These are phyloP conservation scores for Rhododendron vialii DNA, from an alignment of 148 eudicot genomes.

Conservation along the genomic window DNA sequence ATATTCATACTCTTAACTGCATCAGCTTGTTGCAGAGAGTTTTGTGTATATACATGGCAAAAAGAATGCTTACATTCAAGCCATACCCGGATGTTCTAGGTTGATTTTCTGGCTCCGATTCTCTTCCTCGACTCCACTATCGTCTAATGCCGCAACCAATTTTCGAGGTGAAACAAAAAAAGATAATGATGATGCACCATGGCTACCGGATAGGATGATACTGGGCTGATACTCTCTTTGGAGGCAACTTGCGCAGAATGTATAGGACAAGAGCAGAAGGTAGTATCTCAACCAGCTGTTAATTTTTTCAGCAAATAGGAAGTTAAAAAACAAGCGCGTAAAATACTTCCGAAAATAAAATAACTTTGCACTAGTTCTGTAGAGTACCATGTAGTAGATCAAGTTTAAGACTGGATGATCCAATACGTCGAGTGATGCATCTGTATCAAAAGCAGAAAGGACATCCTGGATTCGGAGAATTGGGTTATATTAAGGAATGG, in stretches of 20 bases:
- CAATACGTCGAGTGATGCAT: conserved; percentile 78
- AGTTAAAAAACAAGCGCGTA: not conserved
- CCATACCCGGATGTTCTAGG: not conserved
- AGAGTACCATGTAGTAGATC: conserved; percentile 69
- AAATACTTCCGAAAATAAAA: not conserved
- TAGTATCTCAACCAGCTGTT: conserved; percentile 89
- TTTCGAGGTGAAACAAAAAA: not conserved
- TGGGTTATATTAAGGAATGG: not conserved
- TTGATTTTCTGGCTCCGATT: not conserved
- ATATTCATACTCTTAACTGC: not conserved
- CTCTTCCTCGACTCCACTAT: conserved; percentile 3
- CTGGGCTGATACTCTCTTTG: conserved; percentile 65
- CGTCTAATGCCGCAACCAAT: conserved; percentile 9
- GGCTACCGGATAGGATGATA: conserved; percentile 70
- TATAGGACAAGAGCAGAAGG: conserved; percentile 87
- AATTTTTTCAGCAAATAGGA: not conserved
- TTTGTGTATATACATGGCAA: conserved; percentile 11
- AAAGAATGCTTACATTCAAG: conserved; percentile 1
- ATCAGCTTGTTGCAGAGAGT: conserved; percentile 16
- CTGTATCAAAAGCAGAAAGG: conserved; percentile 67
- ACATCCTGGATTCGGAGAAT: conserved; percentile 45
- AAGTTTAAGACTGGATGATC: conserved; percentile 82
- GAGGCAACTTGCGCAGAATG: conserved; percentile 85
- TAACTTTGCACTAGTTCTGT: not conserved
- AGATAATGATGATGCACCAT: not conserved